These are phyloP conservation scores for Tephrocybe sp. DNA, from an alignment of 768 basidiomycete species.

Conservation along the genomic window DNA sequence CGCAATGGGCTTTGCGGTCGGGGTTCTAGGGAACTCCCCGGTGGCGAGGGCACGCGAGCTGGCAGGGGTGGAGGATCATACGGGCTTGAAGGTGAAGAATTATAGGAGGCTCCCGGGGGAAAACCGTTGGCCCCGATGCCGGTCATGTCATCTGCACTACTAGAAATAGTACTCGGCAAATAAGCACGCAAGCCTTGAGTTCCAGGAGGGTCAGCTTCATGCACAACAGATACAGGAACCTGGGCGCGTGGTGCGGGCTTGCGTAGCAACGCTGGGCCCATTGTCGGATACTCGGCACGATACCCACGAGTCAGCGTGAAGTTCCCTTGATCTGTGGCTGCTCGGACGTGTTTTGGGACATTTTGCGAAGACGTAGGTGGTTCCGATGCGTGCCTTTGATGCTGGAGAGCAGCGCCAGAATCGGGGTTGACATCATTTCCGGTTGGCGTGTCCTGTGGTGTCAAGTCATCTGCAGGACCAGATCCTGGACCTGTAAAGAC, in stretches of 20 bases:
- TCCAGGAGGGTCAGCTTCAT: constrained; percentile 28
- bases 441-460: constrained; percentile 28
- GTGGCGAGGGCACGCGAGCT: constrained; percentile 1
- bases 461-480: constrained; percentile 26
- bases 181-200: constrained; percentile 34
- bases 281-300: constrained; percentile 13
- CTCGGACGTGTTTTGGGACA: constrained; percentile 29
- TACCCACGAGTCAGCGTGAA: constrained; percentile 9
- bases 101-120: constrained; percentile 32
- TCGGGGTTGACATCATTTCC: constrained; percentile 22
- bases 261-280: constrained; percentile 37
- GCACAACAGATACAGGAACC: constrained; percentile 58
- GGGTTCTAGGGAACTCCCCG: constrained; percentile 5
- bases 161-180: constrained; percentile 54
- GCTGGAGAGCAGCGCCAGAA: constrained; percentile 22
- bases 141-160: constrained; percentile 59
- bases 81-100: constrained; percentile 24
- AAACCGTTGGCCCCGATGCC: constrained; percentile 49
- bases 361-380: constrained; percentile 16
- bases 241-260: constrained; percentile 66
- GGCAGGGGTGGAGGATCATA: background rate
- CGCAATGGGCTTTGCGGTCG: constrained; percentile 21
- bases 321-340: constrained; percentile 24
- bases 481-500: constrained; percentile 60
- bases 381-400: constrained; percentile 37